Base-by-base conservation (phyloP, 2,329 filamentous ascomycete genomes). In the Monosporascus sp. region DNA sequence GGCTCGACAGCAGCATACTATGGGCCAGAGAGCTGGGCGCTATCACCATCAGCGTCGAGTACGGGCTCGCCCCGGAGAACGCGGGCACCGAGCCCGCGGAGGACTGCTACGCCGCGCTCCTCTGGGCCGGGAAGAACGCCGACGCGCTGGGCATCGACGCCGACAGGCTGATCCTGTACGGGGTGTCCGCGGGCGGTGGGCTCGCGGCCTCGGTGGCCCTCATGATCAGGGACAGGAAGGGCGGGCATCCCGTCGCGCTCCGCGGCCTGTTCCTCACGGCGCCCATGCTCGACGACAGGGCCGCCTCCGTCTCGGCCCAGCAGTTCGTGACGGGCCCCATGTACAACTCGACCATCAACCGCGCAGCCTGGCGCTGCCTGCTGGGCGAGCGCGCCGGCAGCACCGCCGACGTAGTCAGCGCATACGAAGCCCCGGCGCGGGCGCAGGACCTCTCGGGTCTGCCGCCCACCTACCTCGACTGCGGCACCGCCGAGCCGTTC, bases 121-220 rank as follows among this genome's bases (percentile, higher is more conserved):
- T 63, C 22, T 73, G 69, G 69, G 53, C 67, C 15, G 54, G 58
- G 8, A 46, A 59, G 4, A 64, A 72, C 49, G 60, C 68, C 6
- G 41, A 55, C 2, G 52, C 58, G 35, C 58, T 74, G 1, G 75
- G 75, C 8, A 73, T 81, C 49, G 67, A 73, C 47, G 66, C 71
- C 3, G 70, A 74, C 1, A 77, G 75, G 37, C 73, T 84, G 31
- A 73, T 82, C 14, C 68, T 83, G 18, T 74, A 74, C 51, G 81
- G 81, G 4, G 77, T 79, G 51, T 82, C 77, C 22, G 81, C 80
- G 1, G 81, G 81, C 2, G 81, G 79, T 2, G 79, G 81, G 50
- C 66, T 85, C 17, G 80, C 80, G 0, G 78, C 79, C 1, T 77
- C 74, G 4, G 70, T 79, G 57, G 73, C 77, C 1, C 65, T 84